Percentiles rank a stretch among this genome's conserved stretches.
Conservation (phyloP, 208 protist genomes). For the Leishmania amazonensis region DNA sequence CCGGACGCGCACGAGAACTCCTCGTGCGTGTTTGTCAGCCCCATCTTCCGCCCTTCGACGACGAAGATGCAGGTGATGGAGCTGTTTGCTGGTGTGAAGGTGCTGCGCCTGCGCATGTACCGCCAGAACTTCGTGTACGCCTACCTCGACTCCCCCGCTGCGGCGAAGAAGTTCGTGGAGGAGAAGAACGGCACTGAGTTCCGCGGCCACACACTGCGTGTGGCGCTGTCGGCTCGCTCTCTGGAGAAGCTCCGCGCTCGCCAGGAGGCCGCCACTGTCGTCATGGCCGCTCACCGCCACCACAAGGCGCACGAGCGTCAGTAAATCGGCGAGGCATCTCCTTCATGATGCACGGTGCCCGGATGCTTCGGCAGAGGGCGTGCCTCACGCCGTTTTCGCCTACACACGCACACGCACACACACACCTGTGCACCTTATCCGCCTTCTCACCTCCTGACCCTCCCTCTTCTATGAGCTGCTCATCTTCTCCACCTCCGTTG, state of each 20-base stretch:
- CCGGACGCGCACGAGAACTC: constrained; percentile 74
- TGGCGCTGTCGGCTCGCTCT: constrained; percentile 65
- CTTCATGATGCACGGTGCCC: neutral
- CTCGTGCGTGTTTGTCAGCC: constrained; percentile 74
- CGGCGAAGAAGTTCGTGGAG: constrained; percentile 71
- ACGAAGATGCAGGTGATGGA: constrained; percentile 70
- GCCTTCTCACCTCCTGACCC: neutral
- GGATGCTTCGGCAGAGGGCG: neutral
- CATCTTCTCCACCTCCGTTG: neutral
- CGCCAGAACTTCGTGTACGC: constrained; percentile 83
- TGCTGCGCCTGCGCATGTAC: constrained; percentile 79
- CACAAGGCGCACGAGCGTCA: constrained; percentile 36
- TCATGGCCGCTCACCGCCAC: constrained; percentile 75
- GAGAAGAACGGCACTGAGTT: constrained; percentile 82
- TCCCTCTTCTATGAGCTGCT: neutral
- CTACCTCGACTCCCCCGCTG: constrained; percentile 71
- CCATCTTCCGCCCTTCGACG: constrained; percentile 80
- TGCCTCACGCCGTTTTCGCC: neutral
- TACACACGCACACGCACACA: neutral
- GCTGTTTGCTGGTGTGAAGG: constrained; percentile 73
- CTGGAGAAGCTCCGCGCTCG: constrained; percentile 69
- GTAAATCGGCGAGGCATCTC: constrained; percentile 3
- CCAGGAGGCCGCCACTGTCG: constrained; percentile 52
- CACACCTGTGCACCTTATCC: neutral
- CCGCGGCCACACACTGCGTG: constrained; percentile 74